Conservation (phyloP, 108 stramenopile species). For the Cyclotella atomus region DNA sequence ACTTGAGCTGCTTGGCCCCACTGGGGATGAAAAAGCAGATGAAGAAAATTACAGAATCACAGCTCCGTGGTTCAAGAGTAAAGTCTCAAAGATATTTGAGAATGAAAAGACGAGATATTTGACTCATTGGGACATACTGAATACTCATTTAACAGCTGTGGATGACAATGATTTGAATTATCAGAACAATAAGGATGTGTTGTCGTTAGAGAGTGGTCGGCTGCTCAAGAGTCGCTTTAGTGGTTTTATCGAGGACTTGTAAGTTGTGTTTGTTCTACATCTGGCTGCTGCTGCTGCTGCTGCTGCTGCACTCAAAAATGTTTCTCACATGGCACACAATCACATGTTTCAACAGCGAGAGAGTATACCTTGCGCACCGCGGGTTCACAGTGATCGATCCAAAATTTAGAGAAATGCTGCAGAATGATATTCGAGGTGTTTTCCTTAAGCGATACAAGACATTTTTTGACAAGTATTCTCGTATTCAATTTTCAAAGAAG, state of each 20-base stretch:
- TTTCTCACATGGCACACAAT: background rate
- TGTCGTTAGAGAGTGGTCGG: constrained; percentile 81
- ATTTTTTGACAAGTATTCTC: constrained; percentile 81
- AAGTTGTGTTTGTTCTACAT: background rate
- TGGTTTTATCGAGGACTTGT: constrained; percentile 85
- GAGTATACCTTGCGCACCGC: constrained; percentile 68
- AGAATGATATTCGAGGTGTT: constrained; percentile 62
- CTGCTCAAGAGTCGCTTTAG: constrained; percentile 83
- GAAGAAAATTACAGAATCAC: constrained; percentile 65
- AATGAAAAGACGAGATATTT: constrained; percentile 79
- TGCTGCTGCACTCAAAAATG: too few species aligned
- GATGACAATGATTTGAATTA: constrained; percentile 74
- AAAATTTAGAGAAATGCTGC: constrained; percentile 65
- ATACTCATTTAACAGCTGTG: constrained; percentile 71
- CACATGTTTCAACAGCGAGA: constrained; percentile 23
- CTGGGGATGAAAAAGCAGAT: constrained; percentile 20
- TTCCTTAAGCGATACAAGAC: constrained; percentile 74
- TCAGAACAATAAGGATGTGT: constrained; percentile 63
- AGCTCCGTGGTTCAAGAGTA: constrained; percentile 78
- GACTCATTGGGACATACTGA: constrained; percentile 72
- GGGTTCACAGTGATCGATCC: constrained; percentile 72
- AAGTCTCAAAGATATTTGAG: constrained; percentile 75
- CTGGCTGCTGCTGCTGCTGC: too few species aligned
- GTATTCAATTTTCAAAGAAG: constrained; percentile 87
- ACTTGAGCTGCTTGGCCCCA: constrained; percentile 68